These are phyloP conservation scores for Parathielavia hyrcaniae DNA, from an alignment of 495 filamentous ascomycete genomes.

Conservation along the genomic window DNA sequence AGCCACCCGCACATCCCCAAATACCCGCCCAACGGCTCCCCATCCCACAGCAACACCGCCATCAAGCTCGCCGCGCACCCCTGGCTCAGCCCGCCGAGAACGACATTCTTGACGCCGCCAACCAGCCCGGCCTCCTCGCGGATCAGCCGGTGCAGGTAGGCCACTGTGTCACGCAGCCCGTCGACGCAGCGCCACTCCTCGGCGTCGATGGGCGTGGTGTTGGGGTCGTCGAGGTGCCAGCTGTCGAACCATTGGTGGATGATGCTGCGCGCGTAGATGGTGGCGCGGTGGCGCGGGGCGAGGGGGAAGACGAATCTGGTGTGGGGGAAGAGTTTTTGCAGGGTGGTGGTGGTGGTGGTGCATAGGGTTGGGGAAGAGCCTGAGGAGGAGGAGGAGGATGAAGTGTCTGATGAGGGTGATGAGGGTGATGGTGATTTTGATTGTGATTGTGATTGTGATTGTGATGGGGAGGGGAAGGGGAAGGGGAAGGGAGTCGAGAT, in stretches of 20 bases:
- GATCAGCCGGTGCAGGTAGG: constrained; percentile 40
- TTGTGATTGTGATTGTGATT: neutral
- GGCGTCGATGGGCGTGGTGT: constrained; percentile 8
- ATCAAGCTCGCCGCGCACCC: constrained; percentile 47
- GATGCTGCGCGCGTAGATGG: constrained; percentile 38
- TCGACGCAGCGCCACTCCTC: constrained; percentile 33
- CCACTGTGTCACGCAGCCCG: constrained; percentile 39
- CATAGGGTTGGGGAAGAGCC: neutral
- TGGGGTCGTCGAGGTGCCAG: constrained; percentile 31
- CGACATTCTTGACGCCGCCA: constrained; percentile 33
- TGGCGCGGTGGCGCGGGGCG: constrained; percentile 41
- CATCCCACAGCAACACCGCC: constrained; percentile 37
- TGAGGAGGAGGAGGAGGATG: neutral
- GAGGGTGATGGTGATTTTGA: neutral
- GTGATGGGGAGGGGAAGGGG: neutral
- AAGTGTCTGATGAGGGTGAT: no score
- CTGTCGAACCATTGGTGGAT: constrained; percentile 55
- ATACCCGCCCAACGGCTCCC: constrained; percentile 29
- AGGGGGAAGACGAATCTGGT: constrained; percentile 43
- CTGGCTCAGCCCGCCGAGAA: constrained; percentile 52
- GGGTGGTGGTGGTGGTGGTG: no score
- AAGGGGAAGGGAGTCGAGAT: constrained; percentile 16
- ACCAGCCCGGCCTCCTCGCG: constrained; percentile 29
- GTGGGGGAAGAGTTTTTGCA: constrained; percentile 25
- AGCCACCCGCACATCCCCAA: constrained; percentile 54